phyloP scores from a whole-genome alignment of 768 basidiomycete genomes.

The Psilocybe tampanensis region DNA sequence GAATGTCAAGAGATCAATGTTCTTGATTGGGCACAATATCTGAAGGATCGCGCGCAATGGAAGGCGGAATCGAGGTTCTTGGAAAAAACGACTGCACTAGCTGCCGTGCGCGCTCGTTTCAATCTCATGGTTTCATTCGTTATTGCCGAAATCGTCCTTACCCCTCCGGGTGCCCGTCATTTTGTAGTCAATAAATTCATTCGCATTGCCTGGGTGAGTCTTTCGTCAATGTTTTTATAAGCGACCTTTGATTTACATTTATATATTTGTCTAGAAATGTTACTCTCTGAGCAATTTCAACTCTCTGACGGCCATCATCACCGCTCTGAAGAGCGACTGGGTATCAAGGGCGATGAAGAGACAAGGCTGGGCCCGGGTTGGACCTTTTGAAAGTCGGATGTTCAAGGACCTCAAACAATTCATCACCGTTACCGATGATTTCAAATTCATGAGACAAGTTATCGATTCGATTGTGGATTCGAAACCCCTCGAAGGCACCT shows the following conservation, averaged over 20 bases:
- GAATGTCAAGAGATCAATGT: constrained; percentile 64
- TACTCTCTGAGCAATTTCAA: constrained; percentile 79
- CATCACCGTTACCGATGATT: constrained; percentile 65
- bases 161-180: constrained; percentile 65
- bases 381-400: constrained; percentile 72
- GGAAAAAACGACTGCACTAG: constrained; percentile 71
- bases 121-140: constrained; percentile 84
- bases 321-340: constrained; percentile 72
- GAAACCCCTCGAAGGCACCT: constrained; percentile 56
- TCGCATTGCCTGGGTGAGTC: constrained; percentile 80
- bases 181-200: constrained; percentile 78
- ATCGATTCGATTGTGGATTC: constrained; percentile 66
- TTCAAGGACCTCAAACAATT: constrained; percentile 73
- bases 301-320: constrained; percentile 77
- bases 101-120: constrained; percentile 78
- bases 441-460: constrained; percentile 71
- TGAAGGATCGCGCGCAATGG: constrained; percentile 73
- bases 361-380: constrained; percentile 62
- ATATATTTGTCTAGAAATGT: constrained; percentile 61
- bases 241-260: not conserved
- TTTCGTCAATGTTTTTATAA: not conserved
- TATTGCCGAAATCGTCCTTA: constrained; percentile 78
- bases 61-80: constrained; percentile 61
- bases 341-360: constrained; percentile 69
- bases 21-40: constrained; percentile 82